Base-by-base conservation (phyloP, 176 grass and related monocot genomes). In the Hsuehochloa calcarea region DNA sequence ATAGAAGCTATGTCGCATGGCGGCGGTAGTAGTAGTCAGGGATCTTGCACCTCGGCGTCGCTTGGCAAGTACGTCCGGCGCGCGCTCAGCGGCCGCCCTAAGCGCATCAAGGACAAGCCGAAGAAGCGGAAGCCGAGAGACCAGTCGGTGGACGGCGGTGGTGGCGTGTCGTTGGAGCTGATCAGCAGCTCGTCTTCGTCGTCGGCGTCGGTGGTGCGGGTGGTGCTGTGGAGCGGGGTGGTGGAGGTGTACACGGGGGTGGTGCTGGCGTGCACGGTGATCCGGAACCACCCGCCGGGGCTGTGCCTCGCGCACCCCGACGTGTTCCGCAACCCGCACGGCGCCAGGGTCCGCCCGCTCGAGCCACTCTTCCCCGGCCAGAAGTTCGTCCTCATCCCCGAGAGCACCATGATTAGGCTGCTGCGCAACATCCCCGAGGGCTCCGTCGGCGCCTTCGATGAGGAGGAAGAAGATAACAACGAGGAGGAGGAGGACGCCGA, bases 331-430 rank as follows among this genome's bases (percentile, higher is more conserved):
- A 88, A 85, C 70, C 92, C 92, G 10, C 89, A 87, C 40, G 83
- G 77, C 39, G 89, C 92, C 12, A 31, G 88, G 3, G 56, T 91
- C 1, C 7, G 74, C 5, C 89, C 86, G 0, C 67, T 62, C 8
- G 86, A 91, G 60, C 76, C 70, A 16, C 92, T 94, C 4, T 80
- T 94, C 22, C 92, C 92, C 0, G 92, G 92, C 23, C 89, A 94
- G 50, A 94, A 94, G 76, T 87, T 94, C 34, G 58, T 84, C 10
- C 84, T 94, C 3, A 25, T 94, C 4, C 89, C 92, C 0, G 26
- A 63, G 70, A 23, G 25, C 47, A 94, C 92, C 54, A n/a, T 91
- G 13, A 10, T 8, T 2, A 54, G 39, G 65, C 89, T 94, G 26
- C 73, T 78, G 76, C 83, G 72, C 8, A 45, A 69, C 11, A 86